Evolutionary conservation across 176 grass and related monocot genomes (phyloP).

Genomic region (Juncus effusus): DNA sequence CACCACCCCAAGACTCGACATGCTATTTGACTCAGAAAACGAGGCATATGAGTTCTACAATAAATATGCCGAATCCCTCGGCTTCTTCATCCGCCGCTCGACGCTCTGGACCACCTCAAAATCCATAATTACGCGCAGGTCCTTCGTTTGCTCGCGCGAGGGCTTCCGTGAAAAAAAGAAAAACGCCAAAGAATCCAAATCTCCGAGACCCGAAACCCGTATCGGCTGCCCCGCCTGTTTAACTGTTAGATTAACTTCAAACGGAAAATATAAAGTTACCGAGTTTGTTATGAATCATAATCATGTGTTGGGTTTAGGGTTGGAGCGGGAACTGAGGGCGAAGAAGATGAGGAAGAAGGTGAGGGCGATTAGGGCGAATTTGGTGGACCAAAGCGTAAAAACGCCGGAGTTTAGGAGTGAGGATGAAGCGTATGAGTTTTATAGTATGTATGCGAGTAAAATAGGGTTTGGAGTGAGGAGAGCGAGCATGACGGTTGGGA

Average conservation of each 20-base stretch:
- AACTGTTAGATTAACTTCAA: constrained; percentile 80
- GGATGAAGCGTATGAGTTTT: constrained; percentile 91
- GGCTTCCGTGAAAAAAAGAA: constrained; percentile 93
- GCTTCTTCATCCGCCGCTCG: constrained; percentile 88
- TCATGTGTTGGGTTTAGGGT: constrained; percentile 63
- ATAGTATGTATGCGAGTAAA: constrained; percentile 76
- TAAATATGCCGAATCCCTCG: constrained; percentile 65
- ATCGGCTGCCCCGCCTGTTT: constrained; percentile 79
- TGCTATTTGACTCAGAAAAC: constrained; percentile 62
- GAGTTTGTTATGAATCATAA: constrained; percentile 76
- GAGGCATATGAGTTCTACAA: constrained; percentile 92
- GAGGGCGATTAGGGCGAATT: constrained; percentile 68
- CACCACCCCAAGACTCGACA: constrained; percentile 61
- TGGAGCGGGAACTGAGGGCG: constrained; percentile 60
- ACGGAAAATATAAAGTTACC: constrained; percentile 84
- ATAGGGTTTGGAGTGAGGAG: constrained; percentile 82
- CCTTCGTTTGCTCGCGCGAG: constrained; percentile 88
- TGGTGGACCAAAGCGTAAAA: constrained; percentile 60
- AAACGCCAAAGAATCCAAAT: constrained; percentile 81
- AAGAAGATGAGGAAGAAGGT: constrained; percentile 79
- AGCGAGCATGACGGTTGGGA: constrained; percentile 83
- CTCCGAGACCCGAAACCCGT: constrained; percentile 76
- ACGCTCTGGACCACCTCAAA: constrained; percentile 92
- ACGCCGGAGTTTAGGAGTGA: constrained; percentile 80
- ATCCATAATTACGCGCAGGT: constrained; percentile 86